phyloP scores from a whole-genome alignment of 2,329 filamentous ascomycete genomes.

The Botrytis hyacinthi region DNA sequence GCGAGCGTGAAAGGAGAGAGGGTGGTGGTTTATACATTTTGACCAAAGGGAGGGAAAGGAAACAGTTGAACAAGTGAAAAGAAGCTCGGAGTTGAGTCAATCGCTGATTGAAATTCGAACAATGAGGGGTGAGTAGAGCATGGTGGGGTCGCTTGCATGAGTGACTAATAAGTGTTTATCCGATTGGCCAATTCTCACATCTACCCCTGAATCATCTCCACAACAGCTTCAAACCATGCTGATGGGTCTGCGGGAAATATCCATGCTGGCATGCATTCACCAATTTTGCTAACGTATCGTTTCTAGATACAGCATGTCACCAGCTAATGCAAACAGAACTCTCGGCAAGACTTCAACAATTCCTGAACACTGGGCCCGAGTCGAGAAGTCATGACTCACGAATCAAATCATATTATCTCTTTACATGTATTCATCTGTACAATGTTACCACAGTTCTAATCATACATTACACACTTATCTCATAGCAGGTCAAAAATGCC shows the following conservation, averaged over 20 bases:
- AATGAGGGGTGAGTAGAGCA: background rate
- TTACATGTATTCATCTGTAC: background rate
- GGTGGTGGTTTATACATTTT: slow-evolving; percentile 16
- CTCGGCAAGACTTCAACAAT: slow-evolving; percentile 2
- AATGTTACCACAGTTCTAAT: background rate
- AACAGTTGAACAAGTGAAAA: background rate
- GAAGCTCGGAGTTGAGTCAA: slow-evolving; percentile 1
- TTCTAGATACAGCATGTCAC: background rate
- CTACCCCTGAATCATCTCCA: background rate
- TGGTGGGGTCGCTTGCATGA: slow-evolving; percentile 12
- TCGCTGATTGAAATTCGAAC: background rate
- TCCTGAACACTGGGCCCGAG: background rate
- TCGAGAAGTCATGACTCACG: background rate
- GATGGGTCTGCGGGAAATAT: background rate
- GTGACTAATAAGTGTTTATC: background rate
- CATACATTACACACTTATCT: background rate
- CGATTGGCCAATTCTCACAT: background rate
- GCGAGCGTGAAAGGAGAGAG: slow-evolving; percentile 9
- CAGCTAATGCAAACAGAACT: background rate
- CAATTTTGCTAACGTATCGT: background rate
- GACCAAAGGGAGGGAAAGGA: background rate
- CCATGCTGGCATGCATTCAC: background rate
- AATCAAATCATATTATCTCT: slow-evolving; percentile 2
- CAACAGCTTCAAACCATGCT: background rate
- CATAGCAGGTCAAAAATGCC: background rate